Percentiles rank a stretch among this genome's conserved stretches.
Evolutionary conservation across 83 land plant species (phyloP).

Genomic region (Larix sibirica): DNA sequence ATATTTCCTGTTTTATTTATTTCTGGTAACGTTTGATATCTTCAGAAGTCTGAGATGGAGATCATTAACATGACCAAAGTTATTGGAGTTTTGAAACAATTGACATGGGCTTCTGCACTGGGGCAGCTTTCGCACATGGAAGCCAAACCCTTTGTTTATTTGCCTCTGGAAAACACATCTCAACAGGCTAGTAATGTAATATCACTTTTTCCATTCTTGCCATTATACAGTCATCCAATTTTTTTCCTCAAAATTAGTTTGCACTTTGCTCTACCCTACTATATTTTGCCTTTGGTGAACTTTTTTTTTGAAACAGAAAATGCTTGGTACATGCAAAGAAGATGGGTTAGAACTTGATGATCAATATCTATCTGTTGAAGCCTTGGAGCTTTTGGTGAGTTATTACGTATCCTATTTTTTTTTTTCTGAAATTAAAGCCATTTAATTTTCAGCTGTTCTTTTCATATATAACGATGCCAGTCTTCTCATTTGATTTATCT

Average conservation of each 20-base stretch:
- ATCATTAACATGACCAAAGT: conserved; percentile 27
- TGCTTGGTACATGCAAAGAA: conserved; percentile 4
- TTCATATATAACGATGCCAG: too few relatives aligned
- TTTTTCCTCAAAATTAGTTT: background rate
- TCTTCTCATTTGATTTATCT: too few relatives aligned
- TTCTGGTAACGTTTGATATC: background rate
- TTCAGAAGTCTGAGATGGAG: conserved; percentile 16
- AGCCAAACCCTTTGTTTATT: background rate
- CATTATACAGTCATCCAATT: background rate
- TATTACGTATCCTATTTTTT: background rate
- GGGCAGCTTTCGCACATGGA: conserved; percentile 27
- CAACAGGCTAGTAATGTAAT: conserved; percentile 20
- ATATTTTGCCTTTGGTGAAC: background rate
- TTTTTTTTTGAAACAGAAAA: conserved; percentile 12
- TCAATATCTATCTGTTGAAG: conserved; percentile 32
- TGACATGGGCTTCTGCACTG: conserved; percentile 34
- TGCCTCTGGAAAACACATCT: background rate
- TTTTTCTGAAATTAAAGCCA: background rate
- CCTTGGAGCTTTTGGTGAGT: conserved; percentile 42
- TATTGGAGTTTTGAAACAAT: conserved; percentile 23
- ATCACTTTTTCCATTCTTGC: background rate
- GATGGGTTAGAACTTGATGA: conserved; percentile 25
- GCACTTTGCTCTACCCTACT: background rate
- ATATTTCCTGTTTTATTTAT: background rate
- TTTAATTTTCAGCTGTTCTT: too few relatives aligned